Conservation (phyloP, 371 early-diverging fungal species). For the Lichtheimia ramosa region DNA sequence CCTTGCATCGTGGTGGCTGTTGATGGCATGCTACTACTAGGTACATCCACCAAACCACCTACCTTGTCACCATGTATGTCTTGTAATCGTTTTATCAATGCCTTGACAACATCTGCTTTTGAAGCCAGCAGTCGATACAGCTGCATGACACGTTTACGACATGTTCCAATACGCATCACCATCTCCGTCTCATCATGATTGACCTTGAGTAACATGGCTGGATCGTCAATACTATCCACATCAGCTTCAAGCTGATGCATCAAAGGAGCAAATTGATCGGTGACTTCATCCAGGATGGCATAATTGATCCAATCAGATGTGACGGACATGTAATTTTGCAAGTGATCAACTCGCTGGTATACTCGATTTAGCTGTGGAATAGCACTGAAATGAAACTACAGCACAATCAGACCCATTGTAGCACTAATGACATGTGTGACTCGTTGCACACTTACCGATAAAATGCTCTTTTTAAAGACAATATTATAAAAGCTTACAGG, state of each 20-base stretch:
- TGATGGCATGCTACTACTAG: too few relatives aligned
- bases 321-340: conserved; percentile 58
- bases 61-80: conserved; percentile 22
- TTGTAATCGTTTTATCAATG: conserved; percentile 57
- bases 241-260: conserved; percentile 78
- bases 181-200: conserved; percentile 78
- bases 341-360: conserved; percentile 53
- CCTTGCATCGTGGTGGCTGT: too few relatives aligned
- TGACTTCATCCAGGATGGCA: conserved; percentile 83
- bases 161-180: conserved; percentile 79
- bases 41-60: too few relatives aligned
- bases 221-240: conserved; percentile 87
- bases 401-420: too few relatives aligned
- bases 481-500: conserved; percentile 84
- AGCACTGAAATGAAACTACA: conserved; percentile 59
- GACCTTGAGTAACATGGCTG: conserved; percentile 45
- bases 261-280: conserved; percentile 80
- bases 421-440: not conserved
- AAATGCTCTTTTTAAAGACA: conserved; percentile 58
- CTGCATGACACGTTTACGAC: conserved; percentile 79
- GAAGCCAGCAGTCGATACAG: conserved; percentile 71
- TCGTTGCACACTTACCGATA: conserved; percentile 41
- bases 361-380: conserved; percentile 56
- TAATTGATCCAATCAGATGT: conserved; percentile 85
- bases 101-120: conserved; percentile 82